phyloP scores from a whole-genome alignment of 2,329 filamentous ascomycete genomes.

The Colletotrichum chrysophilum region DNA sequence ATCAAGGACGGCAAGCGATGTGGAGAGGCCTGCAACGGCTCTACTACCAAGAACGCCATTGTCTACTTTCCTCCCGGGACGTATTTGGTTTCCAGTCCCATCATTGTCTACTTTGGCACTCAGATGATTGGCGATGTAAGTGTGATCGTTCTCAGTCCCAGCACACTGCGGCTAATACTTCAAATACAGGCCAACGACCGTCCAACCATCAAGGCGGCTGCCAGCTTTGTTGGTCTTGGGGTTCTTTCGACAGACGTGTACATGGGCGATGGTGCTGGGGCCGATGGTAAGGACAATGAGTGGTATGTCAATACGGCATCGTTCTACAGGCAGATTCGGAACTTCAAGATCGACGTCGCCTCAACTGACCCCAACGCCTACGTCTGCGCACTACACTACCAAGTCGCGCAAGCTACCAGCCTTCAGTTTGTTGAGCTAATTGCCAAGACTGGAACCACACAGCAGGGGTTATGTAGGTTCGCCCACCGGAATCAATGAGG shows the following conservation, averaged over 20 bases:
- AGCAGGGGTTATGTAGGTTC: not conserved
- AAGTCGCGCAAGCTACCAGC: conserved; percentile 62
- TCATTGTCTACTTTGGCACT: conserved; percentile 11
- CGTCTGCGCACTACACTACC: conserved; percentile 46
- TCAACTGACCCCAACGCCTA: not conserved
- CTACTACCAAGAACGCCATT: conserved; percentile 20
- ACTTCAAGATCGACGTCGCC: not conserved
- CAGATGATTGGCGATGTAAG: conserved; percentile 7
- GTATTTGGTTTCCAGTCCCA: conserved; percentile 18
- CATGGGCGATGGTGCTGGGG: not conserved
- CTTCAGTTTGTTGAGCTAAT: conserved; percentile 56
- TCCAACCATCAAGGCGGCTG: conserved; percentile 58
- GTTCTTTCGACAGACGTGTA: conserved; percentile 55
- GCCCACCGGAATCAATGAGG: accelerated
- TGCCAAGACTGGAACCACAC: conserved; percentile 25
- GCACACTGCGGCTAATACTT: accelerated
- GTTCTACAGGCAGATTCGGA: not conserved
- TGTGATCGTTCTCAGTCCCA: not conserved
- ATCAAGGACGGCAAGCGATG: conserved; percentile 22
- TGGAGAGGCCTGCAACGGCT: conserved; percentile 13
- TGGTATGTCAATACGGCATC: conserved; percentile 34
- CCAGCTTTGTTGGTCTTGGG: conserved; percentile 59
- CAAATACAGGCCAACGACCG: conserved; percentile 22
- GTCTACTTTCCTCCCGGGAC: conserved; percentile 24
- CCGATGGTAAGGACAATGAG: conserved; percentile 37